phyloP scores from a whole-genome alignment of 2,329 filamentous ascomycete species.

The Huntiella decipiens region DNA sequence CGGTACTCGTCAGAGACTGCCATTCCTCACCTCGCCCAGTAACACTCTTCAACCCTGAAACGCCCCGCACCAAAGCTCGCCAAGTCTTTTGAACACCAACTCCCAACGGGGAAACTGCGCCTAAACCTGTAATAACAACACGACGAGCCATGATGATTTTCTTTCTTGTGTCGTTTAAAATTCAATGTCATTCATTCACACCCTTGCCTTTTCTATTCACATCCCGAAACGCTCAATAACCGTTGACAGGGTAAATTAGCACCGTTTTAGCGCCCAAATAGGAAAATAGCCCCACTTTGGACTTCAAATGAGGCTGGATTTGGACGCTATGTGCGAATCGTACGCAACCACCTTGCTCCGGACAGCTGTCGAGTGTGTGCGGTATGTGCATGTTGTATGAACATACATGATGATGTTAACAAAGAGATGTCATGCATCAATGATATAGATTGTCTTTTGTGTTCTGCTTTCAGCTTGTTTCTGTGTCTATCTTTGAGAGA shows the following conservation, averaged over 20 bases:
- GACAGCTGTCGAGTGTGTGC: no score
- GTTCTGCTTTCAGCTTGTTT: neutral
- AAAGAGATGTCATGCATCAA: no score
- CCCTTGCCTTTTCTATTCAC: no score
- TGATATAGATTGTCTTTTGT: neutral
- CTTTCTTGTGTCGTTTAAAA: no score
- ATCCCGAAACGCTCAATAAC: no score
- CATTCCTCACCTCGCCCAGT: constrained; percentile 43
- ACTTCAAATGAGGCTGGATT: neutral
- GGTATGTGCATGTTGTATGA: no score
- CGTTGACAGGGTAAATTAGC: neutral
- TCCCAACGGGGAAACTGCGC: constrained; percentile 66
- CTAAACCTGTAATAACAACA: constrained; percentile 69
- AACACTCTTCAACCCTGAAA: constrained; percentile 65
- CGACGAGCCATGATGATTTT: constrained; percentile 26
- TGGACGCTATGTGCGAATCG: neutral
- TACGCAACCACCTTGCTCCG: neutral
- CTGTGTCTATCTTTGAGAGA: neutral
- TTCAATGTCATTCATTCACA: no score
- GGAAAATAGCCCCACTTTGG: neutral
- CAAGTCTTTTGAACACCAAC: constrained; percentile 63
- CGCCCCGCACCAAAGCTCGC: constrained; percentile 58
- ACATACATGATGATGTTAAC: no score
- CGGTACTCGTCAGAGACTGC: constrained; percentile 57
- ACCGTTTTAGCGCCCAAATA: neutral